Evolutionary conservation across 2,329 filamentous ascomycete species (phyloP), one percentile per base, ranked within the genome.

Genomic region (Fusarium pseudograminearum): DNA sequence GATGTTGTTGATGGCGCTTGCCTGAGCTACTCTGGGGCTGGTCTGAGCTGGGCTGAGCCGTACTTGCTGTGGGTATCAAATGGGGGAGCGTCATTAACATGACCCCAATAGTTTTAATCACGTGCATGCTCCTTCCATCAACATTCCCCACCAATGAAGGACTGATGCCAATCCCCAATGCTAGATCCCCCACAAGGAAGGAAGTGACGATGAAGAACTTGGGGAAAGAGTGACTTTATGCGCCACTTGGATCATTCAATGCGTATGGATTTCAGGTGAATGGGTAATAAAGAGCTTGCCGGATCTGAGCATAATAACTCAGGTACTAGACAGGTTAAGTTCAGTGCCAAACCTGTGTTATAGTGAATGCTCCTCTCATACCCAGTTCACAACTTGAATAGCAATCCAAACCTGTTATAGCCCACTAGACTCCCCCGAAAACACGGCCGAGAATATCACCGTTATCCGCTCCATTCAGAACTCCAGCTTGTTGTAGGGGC

Each of bases 1-100:
- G 58, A 72, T 68, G 72, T 74, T 69, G 68, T 72, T 71, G 70
- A 61, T 58, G 72, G 68, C 70, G 66, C 69, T 62, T 70, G 38
- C 38, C 52, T 61, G 56, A 65, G 47, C 62, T 65, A 48, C 36
- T 42, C 41, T 34, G 62, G 62, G 61, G 48, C 33, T 51, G 33
- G 48, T 40, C 48, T 40, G 48, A 51, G 48, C 48, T 51, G 48
- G 48, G 33, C 51, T 64, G 44, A 42, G 22, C 46, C 51, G 46
- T 47, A 55, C 57, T 47, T 51, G 41, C 20, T 62, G 59, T 10
- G 41, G 42, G 42, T 70, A 69, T 63, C 47, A 51, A 56, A 72
- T 65, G 64, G 58, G 59, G 47, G 66, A 68, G 56, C 45, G 64
- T 55, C 52, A 36, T 55, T 60, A 51, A 24, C 48, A 33, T 41